These are phyloP conservation scores for Trametes sanguinea DNA, from an alignment of 768 basidiomycete species.

Conservation along the genomic window DNA sequence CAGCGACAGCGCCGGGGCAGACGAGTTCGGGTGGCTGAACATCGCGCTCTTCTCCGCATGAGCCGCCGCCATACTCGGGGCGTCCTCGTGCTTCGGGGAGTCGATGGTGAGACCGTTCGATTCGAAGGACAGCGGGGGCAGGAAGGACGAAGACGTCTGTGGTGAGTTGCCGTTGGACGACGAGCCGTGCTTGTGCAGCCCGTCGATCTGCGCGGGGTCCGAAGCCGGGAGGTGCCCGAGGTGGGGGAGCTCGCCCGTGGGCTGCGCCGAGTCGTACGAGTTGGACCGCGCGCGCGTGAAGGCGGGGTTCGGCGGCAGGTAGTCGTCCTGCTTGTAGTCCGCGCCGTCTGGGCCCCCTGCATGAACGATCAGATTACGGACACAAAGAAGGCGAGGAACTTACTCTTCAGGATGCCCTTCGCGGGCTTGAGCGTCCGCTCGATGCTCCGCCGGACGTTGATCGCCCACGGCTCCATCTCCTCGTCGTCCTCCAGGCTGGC, in stretches of 20 bases:
- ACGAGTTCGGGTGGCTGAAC: slow-evolving; percentile 89
- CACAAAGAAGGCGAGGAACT: slow-evolving; percentile 35
- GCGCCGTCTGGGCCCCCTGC: slow-evolving; percentile 54
- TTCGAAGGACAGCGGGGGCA: slow-evolving; percentile 64
- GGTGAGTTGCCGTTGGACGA: slow-evolving; percentile 27
- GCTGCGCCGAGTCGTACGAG: slow-evolving; percentile 64
- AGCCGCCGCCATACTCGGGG: slow-evolving; percentile 36
- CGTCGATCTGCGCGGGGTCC: slow-evolving; percentile 85
- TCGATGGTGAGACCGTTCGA: slow-evolving; percentile 37
- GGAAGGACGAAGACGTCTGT: slow-evolving; percentile 32
- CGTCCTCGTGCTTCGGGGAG: slow-evolving; percentile 41
- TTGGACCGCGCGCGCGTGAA: slow-evolving; percentile 72
- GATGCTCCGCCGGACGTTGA: slow-evolving; percentile 68
- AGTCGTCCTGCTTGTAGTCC: slow-evolving; percentile 65
- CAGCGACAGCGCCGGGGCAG: slow-evolving; percentile 82
- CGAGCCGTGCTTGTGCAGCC: slow-evolving; percentile 71
- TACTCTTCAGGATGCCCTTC: slow-evolving; percentile 90
- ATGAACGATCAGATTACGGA: slow-evolving; percentile 15
- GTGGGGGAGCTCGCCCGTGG: slow-evolving; percentile 65
- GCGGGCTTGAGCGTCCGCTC: slow-evolving; percentile 67
- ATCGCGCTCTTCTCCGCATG: slow-evolving; percentile 48
- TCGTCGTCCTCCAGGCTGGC: slow-evolving; percentile 53
- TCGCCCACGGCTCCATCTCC: slow-evolving; percentile 78
- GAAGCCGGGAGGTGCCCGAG: slow-evolving; percentile 81
- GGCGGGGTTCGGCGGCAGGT: slow-evolving; percentile 39